A percentile compares a stretch with the other conserved stretches of the same genome.
These are phyloP conservation scores for Gossypium gossypioides DNA, from an alignment of 441 rosid genomes.

Conservation along the genomic window DNA sequence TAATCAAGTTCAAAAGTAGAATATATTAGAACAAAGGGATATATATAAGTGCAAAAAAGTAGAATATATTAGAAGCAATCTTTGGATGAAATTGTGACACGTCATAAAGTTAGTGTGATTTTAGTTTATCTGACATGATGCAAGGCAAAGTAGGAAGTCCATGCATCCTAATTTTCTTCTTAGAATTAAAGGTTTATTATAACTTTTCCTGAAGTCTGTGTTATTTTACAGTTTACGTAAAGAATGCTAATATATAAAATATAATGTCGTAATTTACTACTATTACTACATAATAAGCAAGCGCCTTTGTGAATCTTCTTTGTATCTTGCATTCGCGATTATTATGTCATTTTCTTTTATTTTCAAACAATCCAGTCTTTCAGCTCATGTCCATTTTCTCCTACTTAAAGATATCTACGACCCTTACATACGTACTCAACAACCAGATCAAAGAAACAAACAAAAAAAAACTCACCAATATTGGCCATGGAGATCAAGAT, in stretches of 20 bases:
- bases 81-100: neutral
- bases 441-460: constrained; percentile 5
- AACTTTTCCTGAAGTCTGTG: neutral
- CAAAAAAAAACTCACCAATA: neutral
- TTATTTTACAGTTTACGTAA: constrained; percentile 5
- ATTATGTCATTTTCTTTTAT: constrained; percentile 4
- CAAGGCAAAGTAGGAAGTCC: neutral
- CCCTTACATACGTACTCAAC: constrained; percentile 8
- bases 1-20: no score
- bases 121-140: neutral
- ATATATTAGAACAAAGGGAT: no score
- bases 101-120: neutral
- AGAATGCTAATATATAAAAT: neutral
- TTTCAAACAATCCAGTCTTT: constrained; percentile 13
- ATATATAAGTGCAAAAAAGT: no score
- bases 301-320: neutral
- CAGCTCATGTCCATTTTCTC: neutral
- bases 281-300: neutral
- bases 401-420: constrained; percentile 16
- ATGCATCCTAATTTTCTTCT: neutral
- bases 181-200: neutral
- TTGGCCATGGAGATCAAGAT: constrained; percentile 16
- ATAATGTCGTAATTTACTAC: neutral
- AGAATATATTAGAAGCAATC: neutral
- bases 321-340: constrained; percentile 16